Evolutionary conservation across 495 filamentous ascomycete genomes (phyloP).

Genomic region (Trichoderma virens): DNA sequence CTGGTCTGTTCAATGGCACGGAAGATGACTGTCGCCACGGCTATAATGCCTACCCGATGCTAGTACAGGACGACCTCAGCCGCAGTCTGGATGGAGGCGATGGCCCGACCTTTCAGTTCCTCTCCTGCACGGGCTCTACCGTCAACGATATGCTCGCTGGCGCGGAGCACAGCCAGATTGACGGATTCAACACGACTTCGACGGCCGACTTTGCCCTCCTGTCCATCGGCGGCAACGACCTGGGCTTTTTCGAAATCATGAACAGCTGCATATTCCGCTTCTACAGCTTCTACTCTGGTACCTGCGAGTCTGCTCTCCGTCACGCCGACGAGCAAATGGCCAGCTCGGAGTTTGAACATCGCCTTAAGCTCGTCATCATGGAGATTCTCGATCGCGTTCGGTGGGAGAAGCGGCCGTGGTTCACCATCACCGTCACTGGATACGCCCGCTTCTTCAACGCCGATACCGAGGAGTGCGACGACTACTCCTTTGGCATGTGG

Average conservation of each 20-base stretch:
- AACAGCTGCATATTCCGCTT: constrained; percentile 42
- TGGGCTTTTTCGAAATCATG: constrained; percentile 41
- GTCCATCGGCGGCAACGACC: constrained; percentile 42
- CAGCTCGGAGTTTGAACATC: constrained; percentile 25
- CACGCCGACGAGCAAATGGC: constrained; percentile 20
- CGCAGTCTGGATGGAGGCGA: constrained; percentile 6
- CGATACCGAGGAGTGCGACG: constrained; percentile 34
- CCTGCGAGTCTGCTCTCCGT: constrained; percentile 30
- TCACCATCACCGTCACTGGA: constrained; percentile 35
- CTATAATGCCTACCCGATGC: constrained; percentile 27
- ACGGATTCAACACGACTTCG: constrained; percentile 24
- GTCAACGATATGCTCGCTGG: constrained; percentile 27
- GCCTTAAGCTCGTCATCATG: constrained; percentile 26
- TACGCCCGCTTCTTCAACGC: constrained; percentile 44
- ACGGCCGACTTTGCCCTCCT: constrained; percentile 31
- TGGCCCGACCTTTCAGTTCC: constrained; percentile 26
- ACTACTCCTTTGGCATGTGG: constrained; percentile 30
- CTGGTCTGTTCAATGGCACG: constrained; percentile 23
- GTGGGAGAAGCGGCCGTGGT: constrained; percentile 30
- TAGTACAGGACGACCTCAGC: constrained; percentile 26
- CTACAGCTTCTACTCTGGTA: constrained; percentile 35
- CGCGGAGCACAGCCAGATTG: constrained; percentile 27
- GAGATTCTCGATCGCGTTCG: constrained; percentile 32
- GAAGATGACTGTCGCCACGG: constrained; percentile 36
- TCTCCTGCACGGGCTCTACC: constrained; percentile 34